Conservation (phyloP, 108 stramenopile genomes). For the Cyclotella cryptica region DNA sequence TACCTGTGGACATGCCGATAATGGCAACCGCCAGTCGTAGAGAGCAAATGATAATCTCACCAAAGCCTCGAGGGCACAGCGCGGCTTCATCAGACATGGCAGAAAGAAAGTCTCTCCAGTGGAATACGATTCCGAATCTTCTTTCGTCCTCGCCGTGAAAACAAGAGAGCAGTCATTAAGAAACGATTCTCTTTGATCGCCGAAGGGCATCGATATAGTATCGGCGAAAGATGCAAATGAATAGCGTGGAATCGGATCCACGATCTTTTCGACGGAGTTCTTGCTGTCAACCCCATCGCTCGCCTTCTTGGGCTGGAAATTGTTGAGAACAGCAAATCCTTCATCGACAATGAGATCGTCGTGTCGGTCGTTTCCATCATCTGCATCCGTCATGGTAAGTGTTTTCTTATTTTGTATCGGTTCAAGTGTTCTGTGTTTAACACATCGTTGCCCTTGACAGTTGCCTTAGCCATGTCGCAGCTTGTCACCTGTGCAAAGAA, state of each 20-base stretch:
- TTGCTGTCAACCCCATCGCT: constrained; percentile 18
- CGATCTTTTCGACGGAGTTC: constrained; percentile 16
- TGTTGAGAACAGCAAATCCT: constrained; percentile 48
- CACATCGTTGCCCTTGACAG: too few relatives aligned
- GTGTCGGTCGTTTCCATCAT: constrained; percentile 3
- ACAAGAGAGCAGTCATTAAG: constrained; percentile 75
- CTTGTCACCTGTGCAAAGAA: too few relatives aligned
- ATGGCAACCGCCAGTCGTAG: background rate
- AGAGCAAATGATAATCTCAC: constrained; percentile 5
- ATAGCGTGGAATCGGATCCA: constrained; percentile 68
- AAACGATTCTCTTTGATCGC: constrained; percentile 34
- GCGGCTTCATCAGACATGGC: constrained; percentile 78
- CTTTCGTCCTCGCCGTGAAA: constrained; percentile 80
- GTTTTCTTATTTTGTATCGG: background rate
- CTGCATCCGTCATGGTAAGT: background rate
- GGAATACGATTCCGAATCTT: constrained; percentile 75
- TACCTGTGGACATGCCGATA: too few relatives aligned
- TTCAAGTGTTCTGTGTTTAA: too few relatives aligned
- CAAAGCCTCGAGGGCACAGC: constrained; percentile 86
- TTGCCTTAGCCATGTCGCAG: too few relatives aligned
- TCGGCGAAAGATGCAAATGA: constrained; percentile 67
- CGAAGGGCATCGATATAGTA: constrained; percentile 50
- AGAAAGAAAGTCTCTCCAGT: constrained; percentile 86
- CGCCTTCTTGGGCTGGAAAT: constrained; percentile 28
- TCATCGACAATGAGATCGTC: constrained; percentile 48